Evolutionary conservation across 2,329 filamentous ascomycete genomes (phyloP).

Genomic region (Cadophora malorum): DNA sequence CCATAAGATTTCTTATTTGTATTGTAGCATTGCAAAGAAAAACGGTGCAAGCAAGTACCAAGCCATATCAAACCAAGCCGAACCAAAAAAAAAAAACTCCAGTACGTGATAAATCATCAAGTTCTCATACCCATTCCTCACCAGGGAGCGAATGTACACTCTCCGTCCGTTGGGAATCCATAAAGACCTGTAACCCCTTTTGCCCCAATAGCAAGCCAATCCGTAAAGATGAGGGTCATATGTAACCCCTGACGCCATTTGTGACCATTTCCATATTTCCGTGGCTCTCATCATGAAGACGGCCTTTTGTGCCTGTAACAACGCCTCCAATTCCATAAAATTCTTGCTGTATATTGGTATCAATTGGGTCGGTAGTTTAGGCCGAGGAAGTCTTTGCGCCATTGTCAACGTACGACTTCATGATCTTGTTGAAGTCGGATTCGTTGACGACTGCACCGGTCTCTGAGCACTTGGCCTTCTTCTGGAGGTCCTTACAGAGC

Average conservation of each 20-base stretch:
- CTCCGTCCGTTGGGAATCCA: background rate
- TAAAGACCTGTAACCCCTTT: background rate
- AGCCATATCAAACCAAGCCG: background rate
- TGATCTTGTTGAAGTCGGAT: slow-evolving; percentile 82
- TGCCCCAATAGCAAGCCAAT: slow-evolving; percentile 5
- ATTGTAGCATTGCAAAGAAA: slow-evolving; percentile 21
- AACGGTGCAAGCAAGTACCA: background rate
- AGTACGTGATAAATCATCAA: slow-evolving; percentile 18
- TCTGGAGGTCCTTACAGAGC: slow-evolving; percentile 88
- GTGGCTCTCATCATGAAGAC: slow-evolving; percentile 22
- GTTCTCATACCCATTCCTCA: background rate
- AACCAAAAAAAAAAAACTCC: slow-evolving; percentile 19
- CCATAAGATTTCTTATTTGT: slow-evolving; percentile 12
- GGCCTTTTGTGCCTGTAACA: slow-evolving; percentile 24
- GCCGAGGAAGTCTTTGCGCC: slow-evolving; percentile 27
- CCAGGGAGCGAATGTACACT: background rate
- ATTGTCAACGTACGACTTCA: slow-evolving; percentile 62
- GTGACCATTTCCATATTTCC: slow-evolving; percentile 22
- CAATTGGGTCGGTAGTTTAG: slow-evolving; percentile 20
- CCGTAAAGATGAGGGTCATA: slow-evolving; percentile 5
- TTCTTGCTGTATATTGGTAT: slow-evolving; percentile 26
- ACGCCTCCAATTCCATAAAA: slow-evolving; percentile 27
- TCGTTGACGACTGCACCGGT: slow-evolving; percentile 88
- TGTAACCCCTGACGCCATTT: slow-evolving; percentile 18
- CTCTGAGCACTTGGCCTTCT: slow-evolving; percentile 95